A percentile compares a stretch with the other conserved stretches of the same genome.
phyloP scores from a whole-genome alignment of 2,329 filamentous ascomycete genomes.

The Botrytis tulipae region DNA sequence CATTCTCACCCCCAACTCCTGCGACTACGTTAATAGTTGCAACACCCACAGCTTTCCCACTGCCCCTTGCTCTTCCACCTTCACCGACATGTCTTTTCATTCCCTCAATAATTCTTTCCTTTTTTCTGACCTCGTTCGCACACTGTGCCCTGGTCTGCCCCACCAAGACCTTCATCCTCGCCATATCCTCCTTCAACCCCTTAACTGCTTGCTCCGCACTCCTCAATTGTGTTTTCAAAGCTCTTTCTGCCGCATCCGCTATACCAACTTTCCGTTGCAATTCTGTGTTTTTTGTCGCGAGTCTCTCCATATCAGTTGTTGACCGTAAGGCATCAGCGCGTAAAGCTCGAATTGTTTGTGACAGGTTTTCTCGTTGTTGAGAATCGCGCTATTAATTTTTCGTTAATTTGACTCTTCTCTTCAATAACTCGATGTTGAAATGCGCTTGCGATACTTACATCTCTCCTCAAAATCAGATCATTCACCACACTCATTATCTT shows the following conservation, averaged over 20 bases:
- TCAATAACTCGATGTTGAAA: background rate
- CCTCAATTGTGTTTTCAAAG: constrained; percentile 66
- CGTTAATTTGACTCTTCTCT: constrained; percentile 9
- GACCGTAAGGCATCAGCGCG: constrained; percentile 74
- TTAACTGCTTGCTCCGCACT: constrained; percentile 72
- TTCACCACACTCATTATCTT: constrained; percentile 91
- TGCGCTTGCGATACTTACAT: constrained; percentile 56
- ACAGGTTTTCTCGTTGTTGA: constrained; percentile 80
- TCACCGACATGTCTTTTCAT: constrained; percentile 85
- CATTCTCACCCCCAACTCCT: constrained; percentile 47
- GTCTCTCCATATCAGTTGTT: constrained; percentile 62
- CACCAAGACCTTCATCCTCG: constrained; percentile 73
- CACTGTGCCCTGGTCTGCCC: constrained; percentile 83
- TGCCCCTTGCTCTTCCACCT: constrained; percentile 59
- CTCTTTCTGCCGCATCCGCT: constrained; percentile 68
- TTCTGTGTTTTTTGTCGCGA: constrained; percentile 54
- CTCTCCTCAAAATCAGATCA: constrained; percentile 84
- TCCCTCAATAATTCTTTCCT: constrained; percentile 83
- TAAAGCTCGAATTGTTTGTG: constrained; percentile 71
- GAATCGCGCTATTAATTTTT: constrained; percentile 69
- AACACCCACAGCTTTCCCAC: constrained; percentile 53
- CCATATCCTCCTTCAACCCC: constrained; percentile 79
- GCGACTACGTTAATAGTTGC: constrained; percentile 58
- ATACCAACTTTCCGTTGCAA: constrained; percentile 55
- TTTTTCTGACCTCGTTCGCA: constrained; percentile 84